Evolutionary conservation across 768 basidiomycete genomes (phyloP).

Genomic region (Aureoboletus auriporus): DNA sequence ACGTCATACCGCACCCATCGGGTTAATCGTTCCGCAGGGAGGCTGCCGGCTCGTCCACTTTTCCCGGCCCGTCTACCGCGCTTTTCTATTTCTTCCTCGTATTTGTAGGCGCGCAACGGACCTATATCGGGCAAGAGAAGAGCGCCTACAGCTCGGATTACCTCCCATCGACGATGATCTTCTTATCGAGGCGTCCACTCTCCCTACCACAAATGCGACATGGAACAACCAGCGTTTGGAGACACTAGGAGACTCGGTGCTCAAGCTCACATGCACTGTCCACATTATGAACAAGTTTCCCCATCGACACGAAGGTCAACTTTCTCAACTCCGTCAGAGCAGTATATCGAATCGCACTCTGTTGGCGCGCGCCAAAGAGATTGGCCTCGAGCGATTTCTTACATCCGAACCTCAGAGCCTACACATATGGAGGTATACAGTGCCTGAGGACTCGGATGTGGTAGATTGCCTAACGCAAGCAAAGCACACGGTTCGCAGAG

Average conservation of each 20-base stretch:
- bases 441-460: slow-evolving; percentile 36
- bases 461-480: slow-evolving; percentile 26
- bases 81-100: slow-evolving; percentile 59
- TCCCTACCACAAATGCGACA: slow-evolving; percentile 58
- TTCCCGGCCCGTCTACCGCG: slow-evolving; percentile 43
- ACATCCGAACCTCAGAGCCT: slow-evolving; percentile 54
- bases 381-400: slow-evolving; percentile 60
- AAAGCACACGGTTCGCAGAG: slow-evolving; percentile 35
- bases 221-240: slow-evolving; percentile 86
- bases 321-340: slow-evolving; percentile 59
- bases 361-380: slow-evolving; percentile 59
- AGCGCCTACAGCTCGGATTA: slow-evolving; percentile 52
- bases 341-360: slow-evolving; percentile 71
- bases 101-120: slow-evolving; percentile 66
- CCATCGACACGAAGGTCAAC: slow-evolving; percentile 78
- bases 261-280: slow-evolving; percentile 72
- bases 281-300: slow-evolving; percentile 76
- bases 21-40: slow-evolving; percentile 37
- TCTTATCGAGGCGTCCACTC: slow-evolving; percentile 70
- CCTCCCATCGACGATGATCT: slow-evolving; percentile 55
- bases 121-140: slow-evolving; percentile 53
- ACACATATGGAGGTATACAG: slow-evolving; percentile 55
- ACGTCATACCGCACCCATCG: slow-evolving; percentile 21
- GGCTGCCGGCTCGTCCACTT: slow-evolving; percentile 56
- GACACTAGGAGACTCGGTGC: slow-evolving; percentile 81